Evolutionary conservation across 73 alveolate genomes (phyloP).

Genomic region (Tetrahymena borealis): DNA sequence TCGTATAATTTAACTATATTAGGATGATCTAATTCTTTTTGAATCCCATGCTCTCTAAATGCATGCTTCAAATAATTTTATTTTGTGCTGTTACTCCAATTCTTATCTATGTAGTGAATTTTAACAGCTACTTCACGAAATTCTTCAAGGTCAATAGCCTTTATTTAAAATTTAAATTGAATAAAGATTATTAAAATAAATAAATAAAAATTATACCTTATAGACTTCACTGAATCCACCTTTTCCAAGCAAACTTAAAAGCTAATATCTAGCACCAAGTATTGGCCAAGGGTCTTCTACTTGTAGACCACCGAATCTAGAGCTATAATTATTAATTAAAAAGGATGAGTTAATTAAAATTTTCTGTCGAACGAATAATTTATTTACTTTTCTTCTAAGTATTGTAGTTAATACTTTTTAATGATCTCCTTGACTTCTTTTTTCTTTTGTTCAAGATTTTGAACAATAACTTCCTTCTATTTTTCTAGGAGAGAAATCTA

Average conservation of each 20-base stretch:
- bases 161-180: too few relatives aligned
- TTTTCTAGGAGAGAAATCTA: background rate
- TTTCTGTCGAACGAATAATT: too few relatives aligned
- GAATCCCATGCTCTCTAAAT: slow-evolving; percentile 74
- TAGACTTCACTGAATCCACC: slow-evolving; percentile 68
- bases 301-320: background rate
- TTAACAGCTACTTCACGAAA: slow-evolving; percentile 58
- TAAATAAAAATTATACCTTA: slow-evolving; percentile 19
- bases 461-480: background rate
- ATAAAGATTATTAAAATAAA: too few relatives aligned
- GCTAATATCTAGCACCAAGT: slow-evolving; percentile 42
- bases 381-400: background rate
- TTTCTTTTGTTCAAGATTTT: background rate
- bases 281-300: slow-evolving; percentile 20
- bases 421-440: background rate
- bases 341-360: too few relatives aligned
- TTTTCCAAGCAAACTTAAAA: slow-evolving; percentile 45
- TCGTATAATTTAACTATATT: slow-evolving; percentile 74
- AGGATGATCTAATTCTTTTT: slow-evolving; percentile 66
- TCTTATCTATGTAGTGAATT: slow-evolving; percentile 42
- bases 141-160: slow-evolving; percentile 53
- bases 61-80: slow-evolving; percentile 71
- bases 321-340: background rate
- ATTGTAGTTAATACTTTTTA: background rate
- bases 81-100: slow-evolving; percentile 48